Evolutionary conservation across 345 rosid genomes (phyloP), one percentile per base, ranked within the genome.

Genomic region (Citrus sp.): DNA sequence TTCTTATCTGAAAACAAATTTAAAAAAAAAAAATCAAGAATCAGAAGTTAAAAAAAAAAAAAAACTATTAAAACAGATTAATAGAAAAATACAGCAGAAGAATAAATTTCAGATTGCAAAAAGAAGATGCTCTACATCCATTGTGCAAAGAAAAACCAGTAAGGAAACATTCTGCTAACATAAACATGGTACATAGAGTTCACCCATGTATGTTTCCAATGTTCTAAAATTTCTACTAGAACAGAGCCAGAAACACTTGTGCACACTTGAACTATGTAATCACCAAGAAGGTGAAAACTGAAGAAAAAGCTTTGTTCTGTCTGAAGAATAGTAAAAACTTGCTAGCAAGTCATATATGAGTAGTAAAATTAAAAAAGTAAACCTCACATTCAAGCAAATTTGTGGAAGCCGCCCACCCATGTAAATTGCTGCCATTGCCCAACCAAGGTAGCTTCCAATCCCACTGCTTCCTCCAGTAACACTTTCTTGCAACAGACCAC

Each of bases 321-420:
- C 40, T 51, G 61, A 34, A 55, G 27, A 34, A 46, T 24, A 51
- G 4, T 32, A 60, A 49, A 78, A 49, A 18, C 13, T 32, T 42
- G 13, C 55, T 32, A 24, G 56, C 7, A 27, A 63, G 34, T 60
- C n/a, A 9, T 35, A 21, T 4, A n/a, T 60, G n/a, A 32, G 24
- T 35, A n/a, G 0, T 13, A 49, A 61, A 55, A 49, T 58, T 3
- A 13, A 49, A 61, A 55, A 49, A 59, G 76, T 16, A 27, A 78
- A 80, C 62, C 90, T 90, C 79, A 91, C 97, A 82, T 93, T 93
- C 83, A 93, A 86, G 79, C 79, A 93, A 77, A 93, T 90, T 74
- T 93, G 98, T 35, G 98, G 98, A 85, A 93, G 90, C 70, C 98
- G 84, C 82, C 98, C 98, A 58, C 98, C 98, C 97, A 93, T 82